A percentile compares a stretch with the other conserved stretches of the same genome.
These are phyloP conservation scores for Paralagenidium karlingii DNA, from an alignment of 352 stramenopile species.

Conservation along the genomic window DNA sequence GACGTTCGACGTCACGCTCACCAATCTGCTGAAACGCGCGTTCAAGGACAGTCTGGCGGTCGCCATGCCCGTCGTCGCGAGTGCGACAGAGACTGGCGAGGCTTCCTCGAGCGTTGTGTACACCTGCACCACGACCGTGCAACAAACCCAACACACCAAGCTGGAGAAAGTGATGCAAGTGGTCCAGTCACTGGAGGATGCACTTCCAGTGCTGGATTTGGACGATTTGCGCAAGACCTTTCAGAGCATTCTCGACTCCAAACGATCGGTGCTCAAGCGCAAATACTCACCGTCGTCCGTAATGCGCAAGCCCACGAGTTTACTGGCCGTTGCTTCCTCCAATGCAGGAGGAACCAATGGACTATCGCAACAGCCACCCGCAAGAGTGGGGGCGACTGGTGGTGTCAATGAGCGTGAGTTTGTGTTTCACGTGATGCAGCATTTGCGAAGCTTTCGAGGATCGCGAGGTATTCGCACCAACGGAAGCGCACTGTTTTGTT, in stretches of 20 bases:
- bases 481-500: constrained; percentile 13
- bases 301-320: too few species aligned
- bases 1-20: constrained; percentile 24
- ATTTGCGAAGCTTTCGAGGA: constrained; percentile 25
- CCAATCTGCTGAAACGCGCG: constrained; percentile 25
- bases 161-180: too few species aligned
- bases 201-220: constrained; percentile 22
- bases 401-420: constrained; percentile 56
- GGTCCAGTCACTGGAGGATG: constrained; percentile 22
- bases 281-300: constrained; percentile 2
- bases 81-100: too few species aligned
- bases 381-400: constrained; percentile 8
- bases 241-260: constrained; percentile 16
- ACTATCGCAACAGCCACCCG: too few species aligned
- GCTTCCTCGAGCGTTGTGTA: too few species aligned
- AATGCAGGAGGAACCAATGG: too few species aligned
- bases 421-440: constrained; percentile 32
- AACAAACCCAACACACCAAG: too few species aligned
- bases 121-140: too few species aligned
- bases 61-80: too few species aligned
- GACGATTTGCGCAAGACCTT: constrained; percentile 27
- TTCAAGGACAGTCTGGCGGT: too few species aligned
- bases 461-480: constrained; percentile 35
- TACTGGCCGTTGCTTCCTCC: too few species aligned
- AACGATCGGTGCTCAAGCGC: constrained; percentile 10